Percentiles rank a stretch among this genome's conserved stretches.
Evolutionary conservation across 2,329 filamentous ascomycete genomes (phyloP).

Genomic region (Fusarium sp.): DNA sequence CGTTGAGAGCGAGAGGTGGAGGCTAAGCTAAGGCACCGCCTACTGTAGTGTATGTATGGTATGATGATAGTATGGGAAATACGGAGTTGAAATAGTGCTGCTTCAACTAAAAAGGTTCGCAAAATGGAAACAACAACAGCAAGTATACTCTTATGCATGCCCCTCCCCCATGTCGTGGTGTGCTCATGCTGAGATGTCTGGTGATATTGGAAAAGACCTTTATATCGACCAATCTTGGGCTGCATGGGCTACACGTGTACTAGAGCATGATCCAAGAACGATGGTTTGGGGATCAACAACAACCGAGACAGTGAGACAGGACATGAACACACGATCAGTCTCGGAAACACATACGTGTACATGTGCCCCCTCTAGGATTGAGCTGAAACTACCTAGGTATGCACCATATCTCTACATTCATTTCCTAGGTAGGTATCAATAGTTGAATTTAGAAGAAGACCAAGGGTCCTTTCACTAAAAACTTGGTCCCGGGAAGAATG

Average conservation of each 20-base stretch:
- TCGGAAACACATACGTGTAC: not conserved
- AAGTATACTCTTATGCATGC: not conserved
- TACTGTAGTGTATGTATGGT: not conserved
- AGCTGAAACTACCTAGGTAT: too few relatives aligned
- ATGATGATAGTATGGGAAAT: not conserved
- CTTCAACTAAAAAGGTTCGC: not conserved
- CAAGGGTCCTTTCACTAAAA: conserved; percentile 3
- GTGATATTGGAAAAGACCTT: conserved; percentile 19
- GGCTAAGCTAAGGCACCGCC: not conserved
- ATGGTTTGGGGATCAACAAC: conserved; percentile 2
- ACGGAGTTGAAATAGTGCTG: conserved; percentile 13
- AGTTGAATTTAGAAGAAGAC: not conserved
- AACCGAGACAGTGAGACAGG: not conserved
- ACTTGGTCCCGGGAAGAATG: conserved; percentile 1
- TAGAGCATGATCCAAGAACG: conserved; percentile 4
- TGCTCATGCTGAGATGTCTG: conserved; percentile 30
- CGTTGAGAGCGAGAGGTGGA: not conserved
- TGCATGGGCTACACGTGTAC: conserved; percentile 41
- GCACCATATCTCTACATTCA: too few relatives aligned
- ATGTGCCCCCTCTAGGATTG: too few relatives aligned
- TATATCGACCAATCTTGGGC: conserved; percentile 39
- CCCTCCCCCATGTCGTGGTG: conserved; percentile 28
- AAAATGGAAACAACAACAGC: not conserved
- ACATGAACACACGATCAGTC: conserved; percentile 30
- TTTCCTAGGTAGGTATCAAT: too few relatives aligned